These are phyloP conservation scores for Baorangia bicolor DNA, from an alignment of 768 basidiomycete species.

Conservation along the genomic window DNA sequence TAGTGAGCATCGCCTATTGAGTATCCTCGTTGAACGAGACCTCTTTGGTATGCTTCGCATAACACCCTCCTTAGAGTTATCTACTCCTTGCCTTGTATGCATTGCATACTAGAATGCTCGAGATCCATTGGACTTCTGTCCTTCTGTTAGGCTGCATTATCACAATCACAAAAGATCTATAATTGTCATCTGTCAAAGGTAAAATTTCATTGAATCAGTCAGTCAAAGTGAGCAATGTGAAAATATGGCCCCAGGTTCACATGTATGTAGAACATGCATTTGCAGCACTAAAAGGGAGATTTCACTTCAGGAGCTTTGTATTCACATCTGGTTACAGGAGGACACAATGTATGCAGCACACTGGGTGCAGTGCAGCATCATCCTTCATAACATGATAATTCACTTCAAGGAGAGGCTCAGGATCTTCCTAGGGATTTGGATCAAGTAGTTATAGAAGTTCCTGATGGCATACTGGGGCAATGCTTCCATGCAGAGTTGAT, in stretches of 20 bases:
- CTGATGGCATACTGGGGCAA: not conserved
- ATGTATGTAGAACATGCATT: conserved; percentile 8
- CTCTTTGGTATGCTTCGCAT: too few relatives aligned
- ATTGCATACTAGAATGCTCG: too few relatives aligned
- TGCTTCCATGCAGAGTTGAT: not conserved
- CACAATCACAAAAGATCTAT: not conserved
- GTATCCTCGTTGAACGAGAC: too few relatives aligned
- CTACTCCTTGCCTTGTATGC: too few relatives aligned
- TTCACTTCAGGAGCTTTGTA: not conserved
- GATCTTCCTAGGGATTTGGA: not conserved
- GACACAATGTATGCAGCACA: not conserved
- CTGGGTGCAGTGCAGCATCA: conserved; percentile 10
- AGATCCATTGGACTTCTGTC: too few relatives aligned
- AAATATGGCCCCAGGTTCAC: not conserved
- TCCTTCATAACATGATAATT: conserved; percentile 13
- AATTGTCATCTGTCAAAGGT: conserved; percentile 11
- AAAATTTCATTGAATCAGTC: not conserved
- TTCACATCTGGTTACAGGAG: not conserved
- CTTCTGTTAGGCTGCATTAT: too few relatives aligned
- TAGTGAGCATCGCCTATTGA: too few relatives aligned
- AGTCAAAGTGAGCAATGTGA: too few relatives aligned
- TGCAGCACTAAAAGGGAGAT: conserved; percentile 3
- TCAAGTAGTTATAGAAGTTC: not conserved
- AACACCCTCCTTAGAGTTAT: too few relatives aligned
- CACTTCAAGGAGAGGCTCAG: not conserved